phyloP scores from a whole-genome alignment of 768 basidiomycete species.

The Daedaleopsis sinensis region DNA sequence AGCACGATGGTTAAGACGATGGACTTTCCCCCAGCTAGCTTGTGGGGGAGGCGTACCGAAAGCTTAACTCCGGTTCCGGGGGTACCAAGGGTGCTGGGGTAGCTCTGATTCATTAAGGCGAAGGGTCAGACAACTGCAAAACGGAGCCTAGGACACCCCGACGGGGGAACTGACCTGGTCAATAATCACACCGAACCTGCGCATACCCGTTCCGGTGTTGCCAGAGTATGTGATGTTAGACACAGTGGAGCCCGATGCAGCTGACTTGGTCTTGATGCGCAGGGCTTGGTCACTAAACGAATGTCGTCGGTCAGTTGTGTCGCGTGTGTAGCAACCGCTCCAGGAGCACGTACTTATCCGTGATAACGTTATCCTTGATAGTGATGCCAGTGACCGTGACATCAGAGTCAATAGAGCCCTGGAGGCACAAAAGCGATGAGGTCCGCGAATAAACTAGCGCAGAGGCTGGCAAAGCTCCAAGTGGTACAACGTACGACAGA shows the following conservation, averaged over 20 bases:
- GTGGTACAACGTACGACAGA: slow-evolving; percentile 46
- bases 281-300: slow-evolving; percentile 50
- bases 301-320: neutral
- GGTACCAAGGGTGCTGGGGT: slow-evolving; percentile 52
- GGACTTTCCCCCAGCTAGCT: neutral
- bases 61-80: slow-evolving; percentile 61
- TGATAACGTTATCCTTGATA: slow-evolving; percentile 54
- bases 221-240: slow-evolving; percentile 52
- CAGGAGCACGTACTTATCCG: slow-evolving; percentile 47
- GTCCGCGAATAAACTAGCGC: neutral
- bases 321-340: too few relatives aligned
- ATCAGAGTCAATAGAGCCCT: slow-evolving; percentile 59
- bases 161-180: slow-evolving; percentile 46
- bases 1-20: neutral
- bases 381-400: slow-evolving; percentile 48
- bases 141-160: neutral
- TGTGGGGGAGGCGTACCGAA: slow-evolving; percentile 44
- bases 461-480: neutral
- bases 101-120: slow-evolving; percentile 44
- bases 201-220: slow-evolving; percentile 54
- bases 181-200: slow-evolving; percentile 58
- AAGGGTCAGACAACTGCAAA: neutral
- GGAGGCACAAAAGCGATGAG: neutral
- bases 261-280: slow-evolving; percentile 61
- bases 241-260: slow-evolving; percentile 50